Percentiles rank a stretch among this genome's conserved stretches.
phyloP scores from a whole-genome alignment of 306 rosid species.

The Arachis stenosperma region DNA sequence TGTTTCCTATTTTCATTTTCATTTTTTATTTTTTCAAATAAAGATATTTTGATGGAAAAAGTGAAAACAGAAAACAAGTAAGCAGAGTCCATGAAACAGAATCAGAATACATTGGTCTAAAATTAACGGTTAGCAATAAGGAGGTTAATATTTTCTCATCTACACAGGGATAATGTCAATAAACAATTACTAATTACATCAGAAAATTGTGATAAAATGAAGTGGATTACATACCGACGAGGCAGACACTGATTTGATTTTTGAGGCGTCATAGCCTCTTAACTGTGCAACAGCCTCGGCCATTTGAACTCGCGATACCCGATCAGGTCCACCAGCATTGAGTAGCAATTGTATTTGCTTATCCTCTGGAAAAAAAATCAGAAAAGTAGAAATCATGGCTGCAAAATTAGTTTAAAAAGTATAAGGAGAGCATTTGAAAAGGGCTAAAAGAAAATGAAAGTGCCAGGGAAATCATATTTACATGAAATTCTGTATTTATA shows the following conservation, averaged over 20 bases:
- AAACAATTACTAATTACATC: background rate
- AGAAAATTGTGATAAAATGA: slow-evolving; percentile 28
- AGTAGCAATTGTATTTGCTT: slow-evolving; percentile 72
- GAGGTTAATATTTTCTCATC: slow-evolving; percentile 11
- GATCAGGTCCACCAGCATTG: slow-evolving; percentile 86
- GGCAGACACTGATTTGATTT: slow-evolving; percentile 72
- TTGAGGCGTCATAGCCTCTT: slow-evolving; percentile 67
- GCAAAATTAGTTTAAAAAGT: slow-evolving; percentile 34
- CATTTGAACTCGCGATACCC: slow-evolving; percentile 85
- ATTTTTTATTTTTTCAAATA: no score
- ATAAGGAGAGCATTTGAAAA: background rate
- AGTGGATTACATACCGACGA: slow-evolving; percentile 57
- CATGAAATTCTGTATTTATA: slow-evolving; percentile 4
- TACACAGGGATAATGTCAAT: slow-evolving; percentile 11
- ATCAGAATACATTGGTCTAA: slow-evolving; percentile 24
- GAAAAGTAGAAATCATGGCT: slow-evolving; percentile 30
- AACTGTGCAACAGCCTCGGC: slow-evolving; percentile 83
- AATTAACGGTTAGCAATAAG: background rate
- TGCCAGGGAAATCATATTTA: slow-evolving; percentile 6
- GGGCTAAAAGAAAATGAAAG: slow-evolving; percentile 11
- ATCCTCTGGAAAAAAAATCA: slow-evolving; percentile 48
- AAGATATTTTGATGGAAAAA: no score
- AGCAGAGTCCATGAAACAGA: background rate
- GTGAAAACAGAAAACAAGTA: no score
- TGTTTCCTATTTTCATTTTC: no score